phyloP scores from a whole-genome alignment of 495 filamentous ascomycete species.

The Diplogelasinospora grovesii region DNA sequence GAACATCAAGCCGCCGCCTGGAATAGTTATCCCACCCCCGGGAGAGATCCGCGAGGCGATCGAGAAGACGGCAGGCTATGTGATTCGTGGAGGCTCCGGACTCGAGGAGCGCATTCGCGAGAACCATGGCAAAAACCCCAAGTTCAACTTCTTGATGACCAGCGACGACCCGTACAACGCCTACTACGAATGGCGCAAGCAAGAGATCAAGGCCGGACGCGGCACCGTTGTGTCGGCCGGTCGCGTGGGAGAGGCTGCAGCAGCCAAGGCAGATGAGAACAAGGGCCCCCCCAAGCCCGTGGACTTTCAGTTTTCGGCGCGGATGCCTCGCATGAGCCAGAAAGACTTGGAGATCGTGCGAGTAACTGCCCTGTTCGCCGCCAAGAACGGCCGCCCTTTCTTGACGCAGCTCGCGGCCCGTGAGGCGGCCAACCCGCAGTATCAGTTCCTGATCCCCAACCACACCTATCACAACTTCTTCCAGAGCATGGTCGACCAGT shows the following conservation, averaged over 20 bases:
- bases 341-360: constrained; percentile 91
- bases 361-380: constrained; percentile 83
- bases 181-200: constrained; percentile 86
- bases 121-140: constrained; percentile 77
- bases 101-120: constrained; percentile 89
- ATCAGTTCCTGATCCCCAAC: constrained; percentile 92
- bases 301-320: constrained; percentile 87
- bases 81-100: constrained; percentile 70
- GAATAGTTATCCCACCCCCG: constrained; percentile 75
- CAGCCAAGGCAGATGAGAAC: constrained; percentile 52
- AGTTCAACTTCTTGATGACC: constrained; percentile 79
- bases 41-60: constrained; percentile 66
- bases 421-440: constrained; percentile 88
- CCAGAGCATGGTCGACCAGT: constrained; percentile 85
- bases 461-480: constrained; percentile 96
- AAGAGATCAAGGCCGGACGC: constrained; percentile 75
- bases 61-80: constrained; percentile 95
- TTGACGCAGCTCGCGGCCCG: constrained; percentile 82
- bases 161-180: constrained; percentile 76
- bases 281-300: constrained; percentile 82
- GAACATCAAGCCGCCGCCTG: constrained; percentile 66
- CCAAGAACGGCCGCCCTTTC: constrained; percentile 82
- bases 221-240: constrained; percentile 77
- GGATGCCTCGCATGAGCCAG: constrained; percentile 95
- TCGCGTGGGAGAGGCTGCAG: constrained; percentile 55